These are phyloP conservation scores for Saururus chinensis DNA, from an alignment of 164 flowering plant species.

Conservation along the genomic window DNA sequence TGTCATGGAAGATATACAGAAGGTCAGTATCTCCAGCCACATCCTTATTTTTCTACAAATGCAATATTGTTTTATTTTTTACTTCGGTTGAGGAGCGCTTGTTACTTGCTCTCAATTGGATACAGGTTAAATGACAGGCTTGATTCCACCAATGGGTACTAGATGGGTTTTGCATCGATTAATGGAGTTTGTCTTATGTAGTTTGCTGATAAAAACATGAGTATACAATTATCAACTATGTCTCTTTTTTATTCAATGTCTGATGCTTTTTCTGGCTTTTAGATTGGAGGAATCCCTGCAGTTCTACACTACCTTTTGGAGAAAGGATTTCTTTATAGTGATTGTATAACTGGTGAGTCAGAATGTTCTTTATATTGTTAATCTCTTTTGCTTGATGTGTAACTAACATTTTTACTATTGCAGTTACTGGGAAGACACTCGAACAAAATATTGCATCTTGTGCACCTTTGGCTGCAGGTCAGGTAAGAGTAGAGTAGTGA, in stretches of 20 bases:
- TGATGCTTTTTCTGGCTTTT: not conserved
- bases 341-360: slow-evolving; percentile 79
- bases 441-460: slow-evolving; percentile 69
- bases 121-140: too few relatives aligned
- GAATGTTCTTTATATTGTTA: not conserved
- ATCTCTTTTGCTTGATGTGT: not conserved
- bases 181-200: too few relatives aligned
- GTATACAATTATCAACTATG: not conserved
- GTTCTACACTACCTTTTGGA: slow-evolving; percentile 79
- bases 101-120: too few relatives aligned
- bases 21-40: slow-evolving; percentile 29
- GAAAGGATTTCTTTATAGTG: slow-evolving; percentile 71
- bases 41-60: not conserved
- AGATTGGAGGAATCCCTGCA: slow-evolving; percentile 99
- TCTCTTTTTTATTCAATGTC: not conserved
- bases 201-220: too few relatives aligned
- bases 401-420: slow-evolving; percentile 2
- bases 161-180: too few relatives aligned
- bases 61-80: too few relatives aligned
- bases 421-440: slow-evolving; percentile 93
- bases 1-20: slow-evolving; percentile 97
- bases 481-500: slow-evolving; percentile 33
- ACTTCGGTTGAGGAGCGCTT: not conserved
- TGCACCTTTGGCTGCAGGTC: slow-evolving; percentile 66
- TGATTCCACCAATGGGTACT: too few relatives aligned